A percentile compares a stretch with the other conserved stretches of the same genome.
phyloP scores from a whole-genome alignment of 805 yeast species.

The Vanderwaltozyma yarrowii region DNA sequence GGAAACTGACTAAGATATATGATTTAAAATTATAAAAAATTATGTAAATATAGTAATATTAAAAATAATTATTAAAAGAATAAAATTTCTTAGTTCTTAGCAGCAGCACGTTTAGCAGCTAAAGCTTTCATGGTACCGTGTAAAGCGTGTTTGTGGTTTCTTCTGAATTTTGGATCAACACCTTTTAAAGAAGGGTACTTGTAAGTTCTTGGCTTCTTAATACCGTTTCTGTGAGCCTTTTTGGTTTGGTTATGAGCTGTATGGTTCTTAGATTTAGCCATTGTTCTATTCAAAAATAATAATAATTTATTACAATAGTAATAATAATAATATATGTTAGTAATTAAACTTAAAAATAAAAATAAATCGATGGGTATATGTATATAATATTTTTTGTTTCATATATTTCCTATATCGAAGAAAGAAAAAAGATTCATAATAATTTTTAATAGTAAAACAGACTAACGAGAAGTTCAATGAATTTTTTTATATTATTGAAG shows the following conservation, averaged over 20 bases:
- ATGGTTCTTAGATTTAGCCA: slow-evolving; percentile 99
- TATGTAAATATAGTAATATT: background rate
- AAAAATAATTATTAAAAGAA: background rate
- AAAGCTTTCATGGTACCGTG: slow-evolving; percentile 95
- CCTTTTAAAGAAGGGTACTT: slow-evolving; percentile 97
- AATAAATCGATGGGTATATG: too few species aligned
- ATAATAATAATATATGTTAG: slow-evolving; percentile 9
- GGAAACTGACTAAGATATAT: slow-evolving; percentile 1
- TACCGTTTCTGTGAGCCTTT: slow-evolving; percentile 99
- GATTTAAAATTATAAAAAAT: background rate
- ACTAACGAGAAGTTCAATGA: too few species aligned
- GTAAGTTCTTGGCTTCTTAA: slow-evolving; percentile 97
- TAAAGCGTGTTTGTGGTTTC: slow-evolving; percentile 99
- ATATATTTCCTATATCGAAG: too few species aligned
- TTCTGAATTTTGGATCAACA: slow-evolving; percentile 98
- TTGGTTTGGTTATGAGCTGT: slow-evolving; percentile 99
- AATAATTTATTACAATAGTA: background rate
- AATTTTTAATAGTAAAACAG: too few species aligned
- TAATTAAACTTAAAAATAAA: background rate
- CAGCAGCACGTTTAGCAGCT: slow-evolving; percentile 67
- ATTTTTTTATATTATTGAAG: too few species aligned
- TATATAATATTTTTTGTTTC: too few species aligned
- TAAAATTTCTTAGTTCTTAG: slow-evolving; percentile 24
- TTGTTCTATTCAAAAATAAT: slow-evolving; percentile 24
- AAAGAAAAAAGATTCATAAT: too few species aligned